Evolutionary conservation across 352 stramenopile species (phyloP).

Genomic region (Phytophthora colocasiae): DNA sequence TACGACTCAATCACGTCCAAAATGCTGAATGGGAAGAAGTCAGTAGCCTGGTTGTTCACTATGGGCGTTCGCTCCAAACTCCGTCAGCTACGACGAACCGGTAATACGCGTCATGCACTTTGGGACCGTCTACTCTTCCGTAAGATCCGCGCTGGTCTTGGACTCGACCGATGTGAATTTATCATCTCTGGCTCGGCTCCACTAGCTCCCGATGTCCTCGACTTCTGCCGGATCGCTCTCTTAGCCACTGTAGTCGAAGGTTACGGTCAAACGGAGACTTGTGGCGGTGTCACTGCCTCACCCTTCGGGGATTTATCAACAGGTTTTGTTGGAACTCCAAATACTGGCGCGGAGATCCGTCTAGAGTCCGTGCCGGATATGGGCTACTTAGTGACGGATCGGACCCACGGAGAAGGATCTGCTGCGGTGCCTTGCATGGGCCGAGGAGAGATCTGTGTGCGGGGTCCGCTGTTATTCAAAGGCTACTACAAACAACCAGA

Average conservation of each 20-base stretch:
- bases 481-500: slow-evolving; percentile 97
- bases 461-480: slow-evolving; percentile 85
- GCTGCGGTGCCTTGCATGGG: slow-evolving; percentile 48
- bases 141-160: slow-evolving; percentile 92
- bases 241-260: slow-evolving; percentile 90
- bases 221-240: slow-evolving; percentile 95
- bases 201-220: slow-evolving; percentile 92
- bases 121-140: slow-evolving; percentile 97
- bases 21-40: slow-evolving; percentile 60
- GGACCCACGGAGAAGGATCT: slow-evolving; percentile 50
- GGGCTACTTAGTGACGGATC: slow-evolving; percentile 92
- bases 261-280: slow-evolving; percentile 97
- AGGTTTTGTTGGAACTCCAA: slow-evolving; percentile 94
- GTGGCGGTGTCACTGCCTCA: slow-evolving; percentile 77
- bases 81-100: slow-evolving; percentile 67
- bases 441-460: slow-evolving; percentile 74
- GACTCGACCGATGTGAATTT: slow-evolving; percentile 81
- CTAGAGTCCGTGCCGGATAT: slow-evolving; percentile 98
- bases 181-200: slow-evolving; percentile 96
- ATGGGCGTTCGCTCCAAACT: slow-evolving; percentile 70
- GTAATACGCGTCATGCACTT: slow-evolving; percentile 63
- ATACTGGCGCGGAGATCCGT: slow-evolving; percentile 90
- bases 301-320: slow-evolving; percentile 43
- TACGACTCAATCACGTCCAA: slow-evolving; percentile 93
- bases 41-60: slow-evolving; percentile 88